A percentile compares a stretch with the other conserved stretches of the same genome.
phyloP scores from a whole-genome alignment of 768 basidiomycete genomes.

The Auriscalpium orientale region DNA sequence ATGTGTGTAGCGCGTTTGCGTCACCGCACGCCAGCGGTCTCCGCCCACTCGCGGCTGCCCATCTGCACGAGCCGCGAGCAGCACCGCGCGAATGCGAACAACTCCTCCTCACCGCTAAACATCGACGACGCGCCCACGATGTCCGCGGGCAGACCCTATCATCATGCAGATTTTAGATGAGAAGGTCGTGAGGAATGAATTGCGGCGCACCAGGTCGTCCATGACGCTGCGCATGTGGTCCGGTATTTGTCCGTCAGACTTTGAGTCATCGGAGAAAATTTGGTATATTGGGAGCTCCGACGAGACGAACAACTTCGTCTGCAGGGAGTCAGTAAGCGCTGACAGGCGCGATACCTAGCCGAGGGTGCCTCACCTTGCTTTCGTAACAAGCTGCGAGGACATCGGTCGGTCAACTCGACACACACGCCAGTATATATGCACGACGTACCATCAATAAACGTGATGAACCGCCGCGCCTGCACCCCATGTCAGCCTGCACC shows the following conservation, averaged over 20 bases:
- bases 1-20: no score
- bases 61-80: conserved; percentile 82
- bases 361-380: conserved; percentile 50
- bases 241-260: conserved; percentile 38
- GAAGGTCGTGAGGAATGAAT: conserved; percentile 9
- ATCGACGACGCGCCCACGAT: conserved; percentile 78
- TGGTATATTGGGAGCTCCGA: conserved; percentile 89
- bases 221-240: conserved; percentile 91
- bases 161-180: neutral
- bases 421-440: neutral
- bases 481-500: neutral
- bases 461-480: conserved; percentile 91
- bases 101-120: conserved; percentile 93
- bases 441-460: conserved; percentile 83
- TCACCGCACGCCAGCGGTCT: conserved; percentile 28
- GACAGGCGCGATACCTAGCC: neutral
- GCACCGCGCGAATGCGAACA: conserved; percentile 95
- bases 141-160: conserved; percentile 70
- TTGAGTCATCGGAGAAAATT: conserved; percentile 74
- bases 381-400: conserved; percentile 72
- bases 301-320: conserved; percentile 88
- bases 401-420: neutral
- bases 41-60: conserved; percentile 86
- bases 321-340: neutral
- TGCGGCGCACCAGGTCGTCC: conserved; percentile 76